A percentile compares a stretch with the other conserved stretches of the same genome.
These are phyloP conservation scores for Starmerella roubikii DNA, from an alignment of 805 yeast species.

Conservation along the genomic window DNA sequence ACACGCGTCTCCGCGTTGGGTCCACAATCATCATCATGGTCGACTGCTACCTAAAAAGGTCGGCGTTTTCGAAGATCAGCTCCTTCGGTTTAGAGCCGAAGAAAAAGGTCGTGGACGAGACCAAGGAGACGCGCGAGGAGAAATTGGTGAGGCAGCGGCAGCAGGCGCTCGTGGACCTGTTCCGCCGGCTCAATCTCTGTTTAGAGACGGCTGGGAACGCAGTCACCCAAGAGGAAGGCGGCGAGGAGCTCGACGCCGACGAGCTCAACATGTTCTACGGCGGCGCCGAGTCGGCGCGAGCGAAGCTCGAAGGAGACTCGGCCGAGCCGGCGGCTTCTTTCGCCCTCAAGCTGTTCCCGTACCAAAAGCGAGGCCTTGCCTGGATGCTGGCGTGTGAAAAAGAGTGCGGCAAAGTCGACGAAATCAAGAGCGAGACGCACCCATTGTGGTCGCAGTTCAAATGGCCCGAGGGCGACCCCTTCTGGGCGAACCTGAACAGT, in stretches of 20 bases:
- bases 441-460: conserved; percentile 72
- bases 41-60: conserved; percentile 42
- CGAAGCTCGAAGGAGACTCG: conserved; percentile 30
- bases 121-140: conserved; percentile 43
- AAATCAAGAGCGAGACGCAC: conserved; percentile 35
- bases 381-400: conserved; percentile 82
- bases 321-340: conserved; percentile 48
- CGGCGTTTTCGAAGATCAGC: conserved; percentile 22
- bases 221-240: conserved; percentile 24
- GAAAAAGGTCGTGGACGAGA: conserved; percentile 20
- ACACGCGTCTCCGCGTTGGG: conserved; percentile 51
- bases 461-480: conserved; percentile 49
- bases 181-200: conserved; percentile 33
- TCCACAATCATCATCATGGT: conserved; percentile 60
- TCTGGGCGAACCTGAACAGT: conserved; percentile 65
- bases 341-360: conserved; percentile 47
- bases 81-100: conserved; percentile 10
- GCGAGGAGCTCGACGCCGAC: conserved; percentile 42
- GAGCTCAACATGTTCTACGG: conserved; percentile 65
- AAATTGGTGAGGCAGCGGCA: conserved; percentile 39
- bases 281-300: conserved; percentile 34
- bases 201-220: background rate
- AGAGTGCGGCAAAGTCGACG: conserved; percentile 37
- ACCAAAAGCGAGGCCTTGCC: conserved; percentile 72
- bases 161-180: conserved; percentile 40